Evolutionary conservation across 768 basidiomycete genomes (phyloP).

Genomic region (Gautieria morchelliformis): DNA sequence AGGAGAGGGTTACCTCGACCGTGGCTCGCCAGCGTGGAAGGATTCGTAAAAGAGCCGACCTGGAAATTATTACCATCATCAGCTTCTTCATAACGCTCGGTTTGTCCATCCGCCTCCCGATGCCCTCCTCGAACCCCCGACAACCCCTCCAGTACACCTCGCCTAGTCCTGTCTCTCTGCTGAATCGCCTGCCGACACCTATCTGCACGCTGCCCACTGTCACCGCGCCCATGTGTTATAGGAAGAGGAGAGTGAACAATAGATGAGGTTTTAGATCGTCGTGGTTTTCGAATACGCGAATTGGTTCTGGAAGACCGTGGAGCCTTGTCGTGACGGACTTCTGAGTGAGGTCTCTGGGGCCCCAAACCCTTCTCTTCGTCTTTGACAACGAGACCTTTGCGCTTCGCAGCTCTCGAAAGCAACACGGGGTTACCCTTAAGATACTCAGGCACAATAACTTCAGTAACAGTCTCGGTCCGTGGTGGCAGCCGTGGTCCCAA

Average conservation of each 20-base stretch:
- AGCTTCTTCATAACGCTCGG: not conserved
- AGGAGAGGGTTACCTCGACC: too few relatives aligned
- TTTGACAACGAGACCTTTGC: too few relatives aligned
- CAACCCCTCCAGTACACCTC: not conserved
- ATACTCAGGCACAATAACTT: not conserved
- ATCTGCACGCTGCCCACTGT: not conserved
- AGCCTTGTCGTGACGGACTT: not conserved
- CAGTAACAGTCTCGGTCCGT: not conserved
- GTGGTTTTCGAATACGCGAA: not conserved
- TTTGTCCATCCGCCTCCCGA: not conserved
- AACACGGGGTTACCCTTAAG: not conserved
- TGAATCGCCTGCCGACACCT: not conserved
- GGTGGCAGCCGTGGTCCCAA: not conserved
- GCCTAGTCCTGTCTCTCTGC: not conserved
- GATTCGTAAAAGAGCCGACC: not conserved
- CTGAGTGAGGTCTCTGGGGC: not conserved
- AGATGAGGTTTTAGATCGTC: not conserved
- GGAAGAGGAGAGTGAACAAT: not conserved
- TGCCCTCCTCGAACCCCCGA: not conserved
- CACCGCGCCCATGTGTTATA: not conserved
- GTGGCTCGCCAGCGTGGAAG: too few relatives aligned
- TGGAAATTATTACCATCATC: not conserved
- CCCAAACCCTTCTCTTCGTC: too few relatives aligned
- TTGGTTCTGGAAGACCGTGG: not conserved
- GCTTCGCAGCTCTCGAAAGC: not conserved